Evolutionary conservation across 169 alveolate genomes (phyloP), one percentile per base, ranked within the genome.

Genomic region (Cryptosporidium felis): DNA sequence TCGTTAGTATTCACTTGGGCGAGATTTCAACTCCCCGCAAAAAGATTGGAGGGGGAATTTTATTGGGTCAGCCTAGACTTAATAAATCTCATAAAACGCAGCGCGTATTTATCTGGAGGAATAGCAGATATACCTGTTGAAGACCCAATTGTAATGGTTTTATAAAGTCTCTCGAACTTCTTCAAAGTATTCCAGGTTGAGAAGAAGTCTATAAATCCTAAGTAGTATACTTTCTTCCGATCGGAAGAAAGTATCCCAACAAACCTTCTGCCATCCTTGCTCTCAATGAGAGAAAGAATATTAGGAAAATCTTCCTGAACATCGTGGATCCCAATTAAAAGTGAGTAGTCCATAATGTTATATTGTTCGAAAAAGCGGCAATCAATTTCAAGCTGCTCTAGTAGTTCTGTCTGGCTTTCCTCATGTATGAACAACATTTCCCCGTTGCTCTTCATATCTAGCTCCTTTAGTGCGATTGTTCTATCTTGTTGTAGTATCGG

Each of bases 321-420:
- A 61, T 93, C 67, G 89, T 95, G 97, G 44, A 96, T 91, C 8
- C 98, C 98, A 51, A 96, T 90, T 16, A 96, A 93, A 42, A 95
- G 92, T 41, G 98, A 95, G 89, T 96, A 96, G 90, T 96, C 98
- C 91, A 93, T 90, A 16, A 95, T 88, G 34, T 92, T 91, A 32
- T 93, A 92, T 60, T 88, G 88, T 51, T 92, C 66, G 58, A 96
- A 92, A 85, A 96, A 94, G 28, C 82, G 46, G 14, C 92, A 92
- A 88, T 96, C 98, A 21, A 82, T 62, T 81, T 91, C 89, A 32
- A 96, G 89, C 59, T 91, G 93, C 3, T 80, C 56, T 14, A 94
- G 38, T 14, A 96, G 63, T 14, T 88, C 90, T 28, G 82, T 82
- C 58, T 91, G 89, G 53, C 89, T 81, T 59, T 88, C 91, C 23